Evolutionary conservation across 345 rosid genomes (phyloP).

Genomic region (Euclidium syriacum): DNA sequence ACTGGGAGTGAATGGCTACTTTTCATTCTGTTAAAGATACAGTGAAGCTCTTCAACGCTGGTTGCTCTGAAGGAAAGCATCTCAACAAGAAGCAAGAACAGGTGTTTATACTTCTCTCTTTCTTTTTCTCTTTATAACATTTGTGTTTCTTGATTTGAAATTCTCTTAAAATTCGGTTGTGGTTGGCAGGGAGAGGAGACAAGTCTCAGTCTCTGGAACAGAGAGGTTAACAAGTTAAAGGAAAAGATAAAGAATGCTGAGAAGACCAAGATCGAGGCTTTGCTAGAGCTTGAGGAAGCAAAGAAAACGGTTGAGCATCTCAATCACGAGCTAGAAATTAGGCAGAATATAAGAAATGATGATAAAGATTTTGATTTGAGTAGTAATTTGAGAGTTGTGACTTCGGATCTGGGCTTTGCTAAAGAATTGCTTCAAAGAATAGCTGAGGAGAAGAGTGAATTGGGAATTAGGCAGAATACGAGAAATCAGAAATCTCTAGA

Average conservation of each 20-base stretch:
- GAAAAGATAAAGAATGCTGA: constrained; percentile 63
- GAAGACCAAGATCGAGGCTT: constrained; percentile 60
- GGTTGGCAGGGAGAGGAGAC: constrained; percentile 64
- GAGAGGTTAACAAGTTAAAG: constrained; percentile 65
- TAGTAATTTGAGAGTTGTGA: constrained; percentile 49
- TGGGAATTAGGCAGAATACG: constrained; percentile 45
- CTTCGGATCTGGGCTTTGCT: constrained; percentile 73
- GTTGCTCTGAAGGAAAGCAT: constrained; percentile 62
- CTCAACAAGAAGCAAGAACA: constrained; percentile 48
- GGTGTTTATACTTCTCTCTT: constrained; percentile 7
- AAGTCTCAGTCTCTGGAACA: constrained; percentile 57
- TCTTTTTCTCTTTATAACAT: not conserved
- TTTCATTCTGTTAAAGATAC: constrained; percentile 96
- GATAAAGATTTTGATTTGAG: constrained; percentile 50
- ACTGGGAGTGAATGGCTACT: constrained; percentile 45
- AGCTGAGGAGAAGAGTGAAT: constrained; percentile 62
- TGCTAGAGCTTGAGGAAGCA: constrained; percentile 68
- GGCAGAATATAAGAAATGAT: constrained; percentile 46
- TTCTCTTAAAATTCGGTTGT: not conserved
- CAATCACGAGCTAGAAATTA: constrained; percentile 40
- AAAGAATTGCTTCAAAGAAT: constrained; percentile 80
- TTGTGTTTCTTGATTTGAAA: not conserved
- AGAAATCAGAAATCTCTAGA: constrained; percentile 45
- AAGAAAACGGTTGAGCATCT: constrained; percentile 59
- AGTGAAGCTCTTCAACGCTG: constrained; percentile 72